Evolutionary conservation across 306 rosid genomes (phyloP), one percentile per base, ranked within the genome.

Genomic region (Cajanus cajan): DNA sequence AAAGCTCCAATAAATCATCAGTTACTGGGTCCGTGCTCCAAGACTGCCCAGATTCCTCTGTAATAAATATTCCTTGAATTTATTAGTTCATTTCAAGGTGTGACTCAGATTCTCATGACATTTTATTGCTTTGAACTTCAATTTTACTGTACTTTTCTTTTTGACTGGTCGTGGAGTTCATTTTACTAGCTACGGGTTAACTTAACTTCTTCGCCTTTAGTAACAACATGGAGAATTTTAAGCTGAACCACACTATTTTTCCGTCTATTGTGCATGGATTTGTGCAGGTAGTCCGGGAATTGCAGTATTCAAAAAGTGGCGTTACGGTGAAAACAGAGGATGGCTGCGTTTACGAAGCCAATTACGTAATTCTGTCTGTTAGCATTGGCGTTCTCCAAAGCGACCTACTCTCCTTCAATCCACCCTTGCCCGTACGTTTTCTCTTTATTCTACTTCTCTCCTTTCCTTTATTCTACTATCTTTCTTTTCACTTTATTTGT

Each of bases 331-430:
- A 8, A 88, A 93, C 98, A 74, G 99, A 95, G 85, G 99, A 93
- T 86, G 97, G 98, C 65, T 88, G 74, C 78, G 79, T 87, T 82
- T 91, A 86, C 87, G 88, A 89, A 80, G 97, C 97, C 62, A 83
- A 83, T 84, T 95, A 92, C 81, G 87, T 95, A 64, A 74, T 95
- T 90, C 85, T 91, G 85, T 92, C 99, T 7, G 98, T 88, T 77
- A 95, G 99, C 72, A 90, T 95, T 73, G 99, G 99, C 22, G 99
- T 95, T 70, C 99, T 95, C 78, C 92, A 95, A 88, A 95, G 97
- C 81, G 82, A 93, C 72, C 96, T 95, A 78, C 87, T 95, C 80
- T 84, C 93, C 74, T 91, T 95, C 88, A 68, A 64, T 84, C 99
- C 99, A 16, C 85, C 93, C 78, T 89, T 95, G 48, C 99, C 99